These are phyloP conservation scores for Urtica urens DNA, from an alignment of 306 rosid species.

Conservation along the genomic window DNA sequence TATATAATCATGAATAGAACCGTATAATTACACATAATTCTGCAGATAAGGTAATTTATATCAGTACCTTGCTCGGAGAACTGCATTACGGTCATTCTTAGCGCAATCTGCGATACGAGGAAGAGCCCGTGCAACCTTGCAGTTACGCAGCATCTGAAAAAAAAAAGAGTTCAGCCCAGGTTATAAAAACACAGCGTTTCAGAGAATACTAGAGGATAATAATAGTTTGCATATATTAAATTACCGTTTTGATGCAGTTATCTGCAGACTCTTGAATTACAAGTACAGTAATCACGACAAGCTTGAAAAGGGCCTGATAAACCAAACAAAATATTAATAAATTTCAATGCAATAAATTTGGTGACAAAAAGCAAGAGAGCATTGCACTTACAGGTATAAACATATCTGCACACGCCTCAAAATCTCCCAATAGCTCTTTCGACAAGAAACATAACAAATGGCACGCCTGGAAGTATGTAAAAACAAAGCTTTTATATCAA, in stretches of 20 bases:
- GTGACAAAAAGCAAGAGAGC: constrained; percentile 3
- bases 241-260: constrained; percentile 96
- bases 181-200: neutral
- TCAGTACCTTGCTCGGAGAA: constrained; percentile 86
- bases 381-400: constrained; percentile 80
- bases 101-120: constrained; percentile 85
- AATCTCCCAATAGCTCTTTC: constrained; percentile 89
- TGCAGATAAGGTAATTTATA: constrained; percentile 1
- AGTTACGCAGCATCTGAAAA: constrained; percentile 80
- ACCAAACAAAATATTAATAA: constrained; percentile 25
- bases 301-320: constrained; percentile 96
- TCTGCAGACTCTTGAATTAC: constrained; percentile 99
- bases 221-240: constrained; percentile 1
- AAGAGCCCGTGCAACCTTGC: constrained; percentile 89
- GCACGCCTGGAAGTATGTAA: constrained; percentile 57
- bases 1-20: constrained; percentile 15
- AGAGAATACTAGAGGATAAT: neutral
- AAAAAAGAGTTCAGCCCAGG: constrained; percentile 16
- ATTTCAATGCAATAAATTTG: constrained; percentile 10
- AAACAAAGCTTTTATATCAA: constrained; percentile 1
- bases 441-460: constrained; percentile 87
- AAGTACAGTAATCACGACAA: constrained; percentile 98
- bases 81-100: constrained; percentile 79
- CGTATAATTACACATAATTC: constrained; percentile 5
- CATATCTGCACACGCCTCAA: constrained; percentile 85